Evolutionary conservation across 140 eudicot species (phyloP).

Genomic region (Cichorium intybus): DNA sequence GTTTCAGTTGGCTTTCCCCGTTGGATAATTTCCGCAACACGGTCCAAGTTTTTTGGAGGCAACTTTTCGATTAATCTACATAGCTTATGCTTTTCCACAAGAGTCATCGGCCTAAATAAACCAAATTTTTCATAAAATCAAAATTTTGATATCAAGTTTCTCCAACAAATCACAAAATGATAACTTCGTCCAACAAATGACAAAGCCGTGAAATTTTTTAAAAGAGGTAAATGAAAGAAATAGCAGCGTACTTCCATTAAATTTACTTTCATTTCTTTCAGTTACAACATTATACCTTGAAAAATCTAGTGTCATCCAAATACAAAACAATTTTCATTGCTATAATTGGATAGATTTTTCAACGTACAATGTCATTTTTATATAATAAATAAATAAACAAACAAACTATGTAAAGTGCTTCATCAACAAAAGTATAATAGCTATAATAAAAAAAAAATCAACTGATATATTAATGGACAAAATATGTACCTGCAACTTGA

Average conservation of each 20-base stretch:
- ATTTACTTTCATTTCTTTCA: background rate
- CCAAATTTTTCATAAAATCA: background rate
- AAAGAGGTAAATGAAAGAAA: too few relatives aligned
- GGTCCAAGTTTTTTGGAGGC: conserved; percentile 55
- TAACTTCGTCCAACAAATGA: background rate
- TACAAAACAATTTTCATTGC: too few relatives aligned
- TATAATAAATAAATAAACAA: background rate
- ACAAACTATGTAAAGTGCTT: background rate
- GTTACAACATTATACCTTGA: background rate
- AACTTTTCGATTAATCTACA: conserved; percentile 45
- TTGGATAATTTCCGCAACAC: conserved; percentile 62
- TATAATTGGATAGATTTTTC: background rate
- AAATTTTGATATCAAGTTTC: background rate
- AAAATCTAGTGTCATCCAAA: background rate
- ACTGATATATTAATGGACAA: background rate
- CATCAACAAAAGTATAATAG: background rate
- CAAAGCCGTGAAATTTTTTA: background rate
- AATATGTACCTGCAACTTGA: conserved; percentile 59
- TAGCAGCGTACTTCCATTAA: too few relatives aligned
- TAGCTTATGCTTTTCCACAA: conserved; percentile 62
- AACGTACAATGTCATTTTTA: background rate
- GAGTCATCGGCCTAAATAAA: conserved; percentile 60
- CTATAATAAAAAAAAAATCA: background rate
- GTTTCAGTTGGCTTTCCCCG: conserved; percentile 35
- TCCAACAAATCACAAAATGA: background rate